Base-by-base conservation (phyloP, 140 eudicot genomes). In the Anethum foeniculum region DNA sequence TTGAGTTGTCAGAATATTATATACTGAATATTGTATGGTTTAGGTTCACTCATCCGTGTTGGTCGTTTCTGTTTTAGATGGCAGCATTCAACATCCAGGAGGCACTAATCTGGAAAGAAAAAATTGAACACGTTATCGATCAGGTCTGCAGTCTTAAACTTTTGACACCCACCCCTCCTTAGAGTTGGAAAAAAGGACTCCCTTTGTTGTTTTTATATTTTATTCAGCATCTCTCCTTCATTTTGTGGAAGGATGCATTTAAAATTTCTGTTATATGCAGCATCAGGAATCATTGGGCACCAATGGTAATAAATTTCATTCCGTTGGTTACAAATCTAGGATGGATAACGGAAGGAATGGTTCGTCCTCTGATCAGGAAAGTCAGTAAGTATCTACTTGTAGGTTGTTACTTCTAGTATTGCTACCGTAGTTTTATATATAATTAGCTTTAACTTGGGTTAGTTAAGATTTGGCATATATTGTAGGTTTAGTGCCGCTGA, bases 21-120 rank as follows among this genome's bases (percentile, higher is more conserved):
- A 19, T 58, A 6, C 11, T 27, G 10, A 28, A 5, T 73, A 62
- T 14, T 64, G 28, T 56, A 46, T 9, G 39, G 44, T 76, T 32
- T 38, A 48, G 27, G 77, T 30, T 44, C 34, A 80, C 54, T 73
- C 65, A 71, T 73, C 30, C 39, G 69, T 83, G 44, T 39, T 78
- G 48, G 56, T 71, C 75, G 28, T 39, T 85, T 77, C 74, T 85
- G 87, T 86, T 88, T 81, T 85, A 95, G 99, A 90, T 95, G 99
- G 99, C 99, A 82, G 99, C 99, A 84, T 95, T 92, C 69, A 95
- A 95, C 91, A 95, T 95, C 79, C 99, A 95, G 89, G 99, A 95
- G 88, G 99, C 99, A 69, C 86, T 93, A 58, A 86, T 93, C 80
- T 95, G 99, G 99, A 95, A 93, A 91, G 98, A 93, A 78, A 95